Evolutionary conservation across 2,329 filamentous ascomycete species (phyloP), one percentile per base, ranked within the genome.

Genomic region (Myriosclerotinia curreyana): DNA sequence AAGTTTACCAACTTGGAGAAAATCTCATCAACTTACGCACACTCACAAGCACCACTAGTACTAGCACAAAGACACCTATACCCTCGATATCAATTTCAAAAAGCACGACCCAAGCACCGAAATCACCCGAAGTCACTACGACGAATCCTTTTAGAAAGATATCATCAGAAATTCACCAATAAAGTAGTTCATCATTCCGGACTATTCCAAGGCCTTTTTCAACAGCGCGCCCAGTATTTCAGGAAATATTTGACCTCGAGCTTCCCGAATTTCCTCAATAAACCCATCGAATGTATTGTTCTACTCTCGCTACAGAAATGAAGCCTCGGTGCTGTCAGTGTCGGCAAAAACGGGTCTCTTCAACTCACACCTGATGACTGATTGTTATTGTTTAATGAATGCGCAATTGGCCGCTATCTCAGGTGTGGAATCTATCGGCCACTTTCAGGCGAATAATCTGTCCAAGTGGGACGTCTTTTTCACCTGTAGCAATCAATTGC

Each of bases 1-100:
- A 59, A 8, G 46, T 64, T 11, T 64, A 64, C 1, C 60, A 55
- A 38, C 25, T 48, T 4, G 28, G 42, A 36, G 15, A 48, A 1
- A 2, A 2, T 20, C 22, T 36, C 5, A 28, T 28, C 2, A 28
- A 17, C 4, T 15, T 20, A 42, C 52, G 22, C 7, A 8, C 8
- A 12, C 22, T 12, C 5, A 14, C 8, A 12, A 55, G 22, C 12
- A 42, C 15, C 9, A 25, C 15, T 11, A 25, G 22, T 28, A 25
- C 46, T 15, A 14, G 46, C 8, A 15, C 20, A 1, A 22, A 3
- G 3, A 7, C 44, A 11, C 2, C n/a, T 22, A 12, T 11, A 48
- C 1, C 22, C 44, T 48, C 44, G 5, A 12, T 11, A 14, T 14
- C n/a, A 1, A 22, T n/a, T n/a, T n/a, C n/a, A n/a, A n/a, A 48